These are phyloP conservation scores for Collariella sp. DNA, from an alignment of 495 filamentous ascomycete species.

Conservation along the genomic window DNA sequence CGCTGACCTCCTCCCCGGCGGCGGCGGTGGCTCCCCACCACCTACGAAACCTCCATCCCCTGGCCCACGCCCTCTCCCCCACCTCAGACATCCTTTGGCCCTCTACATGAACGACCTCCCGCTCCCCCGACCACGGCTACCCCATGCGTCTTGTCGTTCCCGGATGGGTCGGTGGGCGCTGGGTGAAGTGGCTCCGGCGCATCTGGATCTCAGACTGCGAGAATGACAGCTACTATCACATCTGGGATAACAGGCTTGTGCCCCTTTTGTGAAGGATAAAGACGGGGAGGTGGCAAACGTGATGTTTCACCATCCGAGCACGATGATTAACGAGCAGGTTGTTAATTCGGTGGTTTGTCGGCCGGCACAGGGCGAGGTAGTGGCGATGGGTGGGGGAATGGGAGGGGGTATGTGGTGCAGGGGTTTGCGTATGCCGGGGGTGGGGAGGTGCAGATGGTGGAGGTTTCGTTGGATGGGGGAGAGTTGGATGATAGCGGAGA, in stretches of 20 bases:
- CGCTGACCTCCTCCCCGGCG: slow-evolving; percentile 8
- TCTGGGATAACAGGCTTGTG: slow-evolving; percentile 12
- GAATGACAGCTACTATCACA: slow-evolving; percentile 13
- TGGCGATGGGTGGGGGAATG: background rate
- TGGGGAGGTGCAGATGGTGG: slow-evolving; percentile 13
- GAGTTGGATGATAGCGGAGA: slow-evolving; percentile 3
- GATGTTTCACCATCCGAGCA: slow-evolving; percentile 9
- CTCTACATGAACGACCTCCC: slow-evolving; percentile 17
- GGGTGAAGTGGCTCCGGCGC: slow-evolving; percentile 15
- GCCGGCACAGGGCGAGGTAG: slow-evolving; percentile 7
- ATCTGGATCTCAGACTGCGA: slow-evolving; percentile 9
- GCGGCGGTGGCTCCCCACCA: too few relatives aligned
- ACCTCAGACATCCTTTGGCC: slow-evolving; percentile 11
- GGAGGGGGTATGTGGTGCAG: background rate
- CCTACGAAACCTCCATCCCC: slow-evolving; percentile 14
- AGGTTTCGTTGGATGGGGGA: slow-evolving; percentile 7
- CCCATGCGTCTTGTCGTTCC: slow-evolving; percentile 14
- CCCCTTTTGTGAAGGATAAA: slow-evolving; percentile 5
- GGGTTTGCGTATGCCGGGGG: slow-evolving; percentile 11
- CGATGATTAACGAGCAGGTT: slow-evolving; percentile 4
- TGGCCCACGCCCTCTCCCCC: slow-evolving; percentile 5
- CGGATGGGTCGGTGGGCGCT: slow-evolving; percentile 9
- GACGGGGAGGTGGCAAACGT: slow-evolving; percentile 4
- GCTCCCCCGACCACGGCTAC: slow-evolving; percentile 16
- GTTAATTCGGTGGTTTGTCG: slow-evolving; percentile 6